Percentiles rank a stretch among this genome's conserved stretches.
These are phyloP conservation scores for Tricladium varicosporioides DNA, from an alignment of 2,329 filamentous ascomycete genomes.

Conservation along the genomic window DNA sequence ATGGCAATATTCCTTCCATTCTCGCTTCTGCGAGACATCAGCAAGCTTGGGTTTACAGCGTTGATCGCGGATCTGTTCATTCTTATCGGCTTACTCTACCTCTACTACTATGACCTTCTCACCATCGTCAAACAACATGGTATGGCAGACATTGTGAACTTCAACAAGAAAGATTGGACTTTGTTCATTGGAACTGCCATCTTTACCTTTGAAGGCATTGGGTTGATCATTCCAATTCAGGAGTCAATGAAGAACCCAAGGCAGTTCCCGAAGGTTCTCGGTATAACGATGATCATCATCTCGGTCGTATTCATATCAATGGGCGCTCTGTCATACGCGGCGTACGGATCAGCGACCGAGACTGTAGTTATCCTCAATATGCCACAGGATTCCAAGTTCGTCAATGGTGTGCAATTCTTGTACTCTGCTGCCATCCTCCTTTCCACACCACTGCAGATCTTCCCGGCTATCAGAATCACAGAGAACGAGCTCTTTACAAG, in stretches of 20 bases:
- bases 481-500: constrained; percentile 92
- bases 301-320: constrained; percentile 87
- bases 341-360: constrained; percentile 91
- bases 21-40: constrained; percentile 91
- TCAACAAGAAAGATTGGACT: constrained; percentile 92
- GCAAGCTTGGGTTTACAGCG: constrained; percentile 93
- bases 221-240: constrained; percentile 96
- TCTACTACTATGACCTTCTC: constrained; percentile 92
- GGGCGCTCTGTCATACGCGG: constrained; percentile 91
- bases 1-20: constrained; percentile 94
- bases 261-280: constrained; percentile 88
- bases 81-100: constrained; percentile 83
- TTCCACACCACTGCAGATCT: constrained; percentile 93
- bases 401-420: constrained; percentile 93
- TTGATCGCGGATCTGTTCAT: constrained; percentile 94
- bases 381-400: constrained; percentile 90
- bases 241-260: constrained; percentile 90
- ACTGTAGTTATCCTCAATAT: constrained; percentile 96
- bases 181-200: constrained; percentile 98
- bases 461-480: constrained; percentile 94
- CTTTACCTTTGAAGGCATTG: constrained; percentile 98
- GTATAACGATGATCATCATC: constrained; percentile 91
- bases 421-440: constrained; percentile 98
- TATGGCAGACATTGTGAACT: constrained; percentile 80
- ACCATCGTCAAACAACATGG: constrained; percentile 74